A percentile compares a stretch with the other conserved stretches of the same genome.
phyloP scores from a whole-genome alignment of 2,329 filamentous ascomycete species.

The Fusarium transvaalense region DNA sequence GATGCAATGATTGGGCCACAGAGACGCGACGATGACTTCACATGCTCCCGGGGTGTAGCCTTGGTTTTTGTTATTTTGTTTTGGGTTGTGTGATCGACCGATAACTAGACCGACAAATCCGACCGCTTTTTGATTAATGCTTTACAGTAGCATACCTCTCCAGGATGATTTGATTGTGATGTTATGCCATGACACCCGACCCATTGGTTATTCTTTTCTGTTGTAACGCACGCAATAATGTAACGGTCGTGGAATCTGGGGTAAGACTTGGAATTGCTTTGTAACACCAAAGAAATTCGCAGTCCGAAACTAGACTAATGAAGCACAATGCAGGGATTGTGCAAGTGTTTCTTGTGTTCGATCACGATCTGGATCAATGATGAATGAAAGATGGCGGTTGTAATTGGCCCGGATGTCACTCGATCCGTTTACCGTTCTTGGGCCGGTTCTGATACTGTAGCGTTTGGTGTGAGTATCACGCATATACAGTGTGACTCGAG shows the following conservation, averaged over 20 bases:
- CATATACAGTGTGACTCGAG: conserved; percentile 30
- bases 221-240: conserved; percentile 12
- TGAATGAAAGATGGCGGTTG: conserved; percentile 20
- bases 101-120: conserved; percentile 5
- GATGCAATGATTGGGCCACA: conserved; percentile 41
- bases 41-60: conserved; percentile 26
- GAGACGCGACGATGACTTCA: conserved; percentile 48
- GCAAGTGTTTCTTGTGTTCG: conserved; percentile 19
- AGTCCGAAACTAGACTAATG: conserved; percentile 23
- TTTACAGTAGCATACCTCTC: conserved; percentile 1
- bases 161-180: conserved; percentile 5
- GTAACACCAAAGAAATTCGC: neutral
- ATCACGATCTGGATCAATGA: conserved; percentile 40
- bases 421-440: conserved; percentile 21
- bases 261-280: conserved; percentile 21
- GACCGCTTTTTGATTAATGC: conserved; percentile 26
- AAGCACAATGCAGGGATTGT: conserved; percentile 36
- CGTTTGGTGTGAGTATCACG: fast-evolving
- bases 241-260: conserved; percentile 37
- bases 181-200: neutral
- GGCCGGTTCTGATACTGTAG: conserved; percentile 26
- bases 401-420: conserved; percentile 31
- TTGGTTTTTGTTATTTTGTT: conserved; percentile 23
- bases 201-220: conserved; percentile 2
- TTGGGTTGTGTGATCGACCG: conserved; percentile 23